Base-by-base conservation (phyloP, 306 rosid genomes). In the Geum urbanum region DNA sequence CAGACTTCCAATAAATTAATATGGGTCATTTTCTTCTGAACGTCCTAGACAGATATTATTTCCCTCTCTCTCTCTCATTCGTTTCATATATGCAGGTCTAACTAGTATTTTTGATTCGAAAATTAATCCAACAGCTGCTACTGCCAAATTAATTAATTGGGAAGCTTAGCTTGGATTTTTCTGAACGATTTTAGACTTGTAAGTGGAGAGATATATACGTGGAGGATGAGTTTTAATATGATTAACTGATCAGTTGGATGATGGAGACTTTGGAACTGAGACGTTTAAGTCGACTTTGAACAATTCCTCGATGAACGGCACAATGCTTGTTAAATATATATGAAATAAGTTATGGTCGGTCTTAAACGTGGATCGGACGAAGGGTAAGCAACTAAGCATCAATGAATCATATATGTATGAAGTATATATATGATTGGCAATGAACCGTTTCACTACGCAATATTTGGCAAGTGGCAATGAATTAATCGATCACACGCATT, bases 331-430 rank as follows among this genome's bases (percentile, higher is more conserved):
- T 57, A 57, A 13, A 5, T 44, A 5, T 12, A 19, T 12, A 11
- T 32, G 37, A 44, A 19, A 40, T 55, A 12, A 4, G 19, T n/a
- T 41, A 20, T 20, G 53, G 69, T 46, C 8, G 27, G 27, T 24
- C 27, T 22, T 68, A 14, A 41, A 69, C 63, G 52, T 53, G 73
- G 52, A 20, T 69, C 46, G 51, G 41, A 20, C 51, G 52, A 69
- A 54, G 24, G 73, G 20, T 52, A 15, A 35, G 71, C 71, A 16
- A 49, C 37, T 32, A 1, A 32, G 37, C 59, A 37, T 67, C 40
- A 62, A 5, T 53, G 63, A 53, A 35, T 7, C 40, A 22, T 18
- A 22, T 18, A 2, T 24, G 27, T 24, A 24, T 24, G 27, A 24
- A 24, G 27, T 24, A 24, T 24, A 24, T 24, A 24, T n/a, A n/a